Evolutionary conservation across 1,284 basidiomycete genomes (phyloP).

Genomic region (Macrocybe sp.): DNA sequence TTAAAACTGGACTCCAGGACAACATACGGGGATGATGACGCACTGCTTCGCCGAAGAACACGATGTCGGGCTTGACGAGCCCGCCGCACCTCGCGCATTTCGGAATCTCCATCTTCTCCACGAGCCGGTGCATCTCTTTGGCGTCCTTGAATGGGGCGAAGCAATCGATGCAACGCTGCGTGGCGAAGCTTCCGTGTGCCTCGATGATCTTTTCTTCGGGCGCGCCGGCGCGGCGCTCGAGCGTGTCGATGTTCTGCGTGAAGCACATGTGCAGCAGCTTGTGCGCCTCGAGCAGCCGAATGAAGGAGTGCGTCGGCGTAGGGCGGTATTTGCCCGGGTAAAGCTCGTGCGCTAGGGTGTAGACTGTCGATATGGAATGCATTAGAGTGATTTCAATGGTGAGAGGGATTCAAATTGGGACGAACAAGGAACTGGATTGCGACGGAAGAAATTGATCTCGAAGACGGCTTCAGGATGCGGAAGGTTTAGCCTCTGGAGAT

Average conservation of each 20-base stretch:
- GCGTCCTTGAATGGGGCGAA: slow-evolving; percentile 51
- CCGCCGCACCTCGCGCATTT: slow-evolving; percentile 62
- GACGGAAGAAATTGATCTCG: slow-evolving; percentile 69
- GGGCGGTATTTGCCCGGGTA: slow-evolving; percentile 87
- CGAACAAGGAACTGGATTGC: slow-evolving; percentile 71
- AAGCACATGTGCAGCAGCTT: slow-evolving; percentile 70
- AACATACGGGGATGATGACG: slow-evolving; percentile 17
- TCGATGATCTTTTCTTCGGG: slow-evolving; percentile 77
- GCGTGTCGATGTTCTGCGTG: slow-evolving; percentile 91
- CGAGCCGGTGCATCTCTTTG: slow-evolving; percentile 41
- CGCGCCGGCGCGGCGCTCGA: slow-evolving; percentile 85
- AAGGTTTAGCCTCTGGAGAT: slow-evolving; percentile 66
- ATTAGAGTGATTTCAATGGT: background rate
- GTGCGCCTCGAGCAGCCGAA: slow-evolving; percentile 69
- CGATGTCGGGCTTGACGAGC: slow-evolving; percentile 87
- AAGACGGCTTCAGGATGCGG: slow-evolving; percentile 83
- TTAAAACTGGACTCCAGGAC: background rate
- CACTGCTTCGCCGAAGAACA: slow-evolving; percentile 89
- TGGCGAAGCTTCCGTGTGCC: slow-evolving; percentile 91
- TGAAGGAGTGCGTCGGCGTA: slow-evolving; percentile 88
- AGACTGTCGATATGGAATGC: slow-evolving; percentile 44
- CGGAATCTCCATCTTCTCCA: slow-evolving; percentile 41
- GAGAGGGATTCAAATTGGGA: slow-evolving; percentile 5
- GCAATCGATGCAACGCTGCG: slow-evolving; percentile 78
- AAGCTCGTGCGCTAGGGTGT: slow-evolving; percentile 85